Evolutionary conservation across 495 filamentous ascomycete genomes (phyloP).

Genomic region (Durotheca rogersii): DNA sequence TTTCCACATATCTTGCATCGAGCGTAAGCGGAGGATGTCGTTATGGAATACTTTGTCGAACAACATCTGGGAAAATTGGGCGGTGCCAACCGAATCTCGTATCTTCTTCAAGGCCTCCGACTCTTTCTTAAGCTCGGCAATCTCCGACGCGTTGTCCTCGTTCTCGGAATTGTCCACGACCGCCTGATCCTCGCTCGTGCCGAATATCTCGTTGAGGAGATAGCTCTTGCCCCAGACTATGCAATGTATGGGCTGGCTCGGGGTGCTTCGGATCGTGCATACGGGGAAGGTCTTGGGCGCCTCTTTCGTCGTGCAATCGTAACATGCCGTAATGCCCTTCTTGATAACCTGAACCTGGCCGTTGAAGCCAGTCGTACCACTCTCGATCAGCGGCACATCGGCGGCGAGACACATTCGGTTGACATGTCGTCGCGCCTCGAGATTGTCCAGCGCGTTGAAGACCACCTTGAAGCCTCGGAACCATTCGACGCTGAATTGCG

Average conservation of each 20-base stretch:
- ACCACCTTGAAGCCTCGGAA: constrained; percentile 81
- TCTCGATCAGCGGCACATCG: constrained; percentile 88
- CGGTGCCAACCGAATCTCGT: constrained; percentile 75
- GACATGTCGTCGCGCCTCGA: constrained; percentile 91
- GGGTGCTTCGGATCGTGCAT: constrained; percentile 94
- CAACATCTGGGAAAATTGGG: constrained; percentile 74
- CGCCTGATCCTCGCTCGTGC: constrained; percentile 81
- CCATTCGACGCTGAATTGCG: constrained; percentile 88
- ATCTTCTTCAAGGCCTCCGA: constrained; percentile 81
- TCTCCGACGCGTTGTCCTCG: constrained; percentile 83
- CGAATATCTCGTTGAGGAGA: constrained; percentile 90
- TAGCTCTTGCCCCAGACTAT: constrained; percentile 99
- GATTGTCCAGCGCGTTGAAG: constrained; percentile 96
- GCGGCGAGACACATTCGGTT: constrained; percentile 97
- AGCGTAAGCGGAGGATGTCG: constrained; percentile 80
- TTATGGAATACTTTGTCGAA: constrained; percentile 91
- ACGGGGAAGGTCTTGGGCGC: constrained; percentile 89
- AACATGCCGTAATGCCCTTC: constrained; percentile 92
- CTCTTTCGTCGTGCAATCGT: constrained; percentile 89
- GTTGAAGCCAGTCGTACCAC: constrained; percentile 96
- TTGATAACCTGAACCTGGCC: constrained; percentile 97
- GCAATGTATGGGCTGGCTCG: constrained; percentile 94
- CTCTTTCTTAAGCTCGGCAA: constrained; percentile 80
- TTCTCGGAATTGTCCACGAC: constrained; percentile 75
- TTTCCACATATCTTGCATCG: constrained; percentile 98